Conservation (phyloP, 2,329 filamentous ascomycete genomes). For the Neocucurbitaria cava region DNA sequence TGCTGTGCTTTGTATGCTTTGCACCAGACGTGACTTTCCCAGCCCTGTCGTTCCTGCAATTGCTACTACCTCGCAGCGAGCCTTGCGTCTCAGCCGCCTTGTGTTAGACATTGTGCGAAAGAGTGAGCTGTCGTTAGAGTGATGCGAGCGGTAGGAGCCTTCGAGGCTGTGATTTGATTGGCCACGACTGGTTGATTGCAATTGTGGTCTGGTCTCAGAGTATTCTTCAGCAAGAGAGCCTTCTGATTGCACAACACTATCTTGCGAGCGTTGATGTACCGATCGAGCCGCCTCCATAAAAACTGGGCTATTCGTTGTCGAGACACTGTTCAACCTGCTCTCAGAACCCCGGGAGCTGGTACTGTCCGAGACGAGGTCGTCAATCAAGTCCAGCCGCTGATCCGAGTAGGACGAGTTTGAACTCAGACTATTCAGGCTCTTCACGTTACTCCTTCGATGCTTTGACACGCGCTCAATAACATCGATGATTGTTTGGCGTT, state of each 20-base stretch:
- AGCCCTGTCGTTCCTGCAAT: conserved; percentile 64
- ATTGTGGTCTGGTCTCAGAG: conserved; percentile 27
- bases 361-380: conserved; percentile 59
- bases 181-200: conserved; percentile 25
- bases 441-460: conserved; percentile 59
- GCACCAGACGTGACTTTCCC: conserved; percentile 67
- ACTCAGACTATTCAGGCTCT: conserved; percentile 58
- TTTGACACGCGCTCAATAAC: conserved; percentile 78
- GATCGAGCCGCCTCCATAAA: conserved; percentile 36
- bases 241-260: conserved; percentile 35
- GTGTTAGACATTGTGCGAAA: conserved; percentile 41
- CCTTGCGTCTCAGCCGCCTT: conserved; percentile 56
- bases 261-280: conserved; percentile 38
- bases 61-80: conserved; percentile 66
- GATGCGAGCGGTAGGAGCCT: conserved; percentile 36
- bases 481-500: conserved; percentile 71
- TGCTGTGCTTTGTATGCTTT: conserved; percentile 63
- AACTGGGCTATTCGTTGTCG: conserved; percentile 27
- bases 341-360: conserved; percentile 64
- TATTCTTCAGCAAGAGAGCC: conserved; percentile 31
- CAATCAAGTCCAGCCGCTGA: conserved; percentile 55
- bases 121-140: conserved; percentile 34
- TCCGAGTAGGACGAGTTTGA: conserved; percentile 63
- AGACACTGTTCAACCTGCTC: conserved; percentile 47
- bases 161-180: conserved; percentile 43